A percentile compares a stretch with the other conserved stretches of the same genome.
Conservation (phyloP, 2,329 filamentous ascomycete species). For the Aspergillus sp. region DNA sequence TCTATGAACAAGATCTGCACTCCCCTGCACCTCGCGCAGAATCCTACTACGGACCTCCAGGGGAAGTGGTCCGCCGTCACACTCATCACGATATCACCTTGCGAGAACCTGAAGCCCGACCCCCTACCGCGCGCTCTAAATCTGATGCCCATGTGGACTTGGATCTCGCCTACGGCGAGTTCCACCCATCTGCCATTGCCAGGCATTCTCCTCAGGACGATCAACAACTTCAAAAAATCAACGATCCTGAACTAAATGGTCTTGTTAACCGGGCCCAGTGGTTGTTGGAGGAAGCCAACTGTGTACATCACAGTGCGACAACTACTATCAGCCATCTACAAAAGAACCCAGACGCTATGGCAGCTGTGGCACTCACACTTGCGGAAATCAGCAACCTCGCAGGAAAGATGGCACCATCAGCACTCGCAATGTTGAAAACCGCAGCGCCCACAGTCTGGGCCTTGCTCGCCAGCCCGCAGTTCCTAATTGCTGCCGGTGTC, state of each 20-base stretch:
- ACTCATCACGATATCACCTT: slow-evolving; percentile 37
- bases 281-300: slow-evolving; percentile 83
- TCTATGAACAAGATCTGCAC: slow-evolving; percentile 33
- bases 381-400: slow-evolving; percentile 85
- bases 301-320: slow-evolving; percentile 78
- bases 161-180: slow-evolving; percentile 85
- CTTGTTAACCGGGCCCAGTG: slow-evolving; percentile 74
- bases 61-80: slow-evolving; percentile 37
- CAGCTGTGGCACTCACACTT: slow-evolving; percentile 87
- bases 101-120: slow-evolving; percentile 25
- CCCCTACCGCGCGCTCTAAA: slow-evolving; percentile 29
- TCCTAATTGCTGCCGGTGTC: slow-evolving; percentile 86
- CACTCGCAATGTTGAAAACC: slow-evolving; percentile 72
- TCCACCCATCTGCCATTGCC: slow-evolving; percentile 63
- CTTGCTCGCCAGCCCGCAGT: slow-evolving; percentile 85
- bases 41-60: slow-evolving; percentile 21
- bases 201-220: slow-evolving; percentile 8
- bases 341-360: slow-evolving; percentile 84
- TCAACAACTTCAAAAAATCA: slow-evolving; percentile 38
- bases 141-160: slow-evolving; percentile 66
- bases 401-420: slow-evolving; percentile 79
- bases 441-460: slow-evolving; percentile 84
- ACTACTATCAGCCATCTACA: slow-evolving; percentile 79
- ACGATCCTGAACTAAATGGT: slow-evolving; percentile 61
- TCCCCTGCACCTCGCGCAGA: slow-evolving; percentile 23